Evolutionary conservation across 768 basidiomycete species (phyloP), one percentile per base, ranked within the genome.

Genomic region (Lactarius hengduanensis): DNA sequence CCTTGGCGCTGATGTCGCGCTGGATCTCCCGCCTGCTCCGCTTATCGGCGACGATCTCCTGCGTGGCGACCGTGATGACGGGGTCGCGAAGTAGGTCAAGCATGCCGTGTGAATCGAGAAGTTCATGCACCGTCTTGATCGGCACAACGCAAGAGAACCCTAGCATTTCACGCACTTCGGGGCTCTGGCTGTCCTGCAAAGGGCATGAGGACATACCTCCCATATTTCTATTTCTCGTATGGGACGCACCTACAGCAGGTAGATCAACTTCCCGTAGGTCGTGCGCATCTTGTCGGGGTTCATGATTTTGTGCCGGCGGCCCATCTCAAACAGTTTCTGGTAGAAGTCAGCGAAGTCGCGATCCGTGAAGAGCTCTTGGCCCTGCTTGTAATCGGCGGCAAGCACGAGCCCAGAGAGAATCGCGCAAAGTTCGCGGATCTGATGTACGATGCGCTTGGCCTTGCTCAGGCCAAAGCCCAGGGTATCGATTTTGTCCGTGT

Each of bases 271-370:
- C 11, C 92, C 92, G 67, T 94, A 94, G 9, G 90, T 94, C 34
- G 89, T 87, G 30, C 92, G 83, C 92, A 94, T 93, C 71, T 93
- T 93, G 73, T 94, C 92, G 0, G 92, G 92, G 71, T 94, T 94
- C 90, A 91, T 92, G 73, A 94, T 94, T 75, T 94, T 94, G 74
- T 93, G 90, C 65, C 92, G 82, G 59, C 91, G 80, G 22, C 92
- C 91, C 28, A 94, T 82, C 76, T 94, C 92, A 69, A 94, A 94
- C 30, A 93, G 81, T 16, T 80, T 77, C 66, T 92, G 90, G 72
- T 89, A 94, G 73, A 94, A 94, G 9, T 87, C 85, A 20, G 84
- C 85, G 71, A 94, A 94, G 74, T 94, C 90, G 26, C 90, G 84
- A 68, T 92, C 89, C 47, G 84, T 78, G 75, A 94, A 94, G 18